phyloP scores from a whole-genome alignment of 257 asterid species.

The Nicotiana paniculata region DNA sequence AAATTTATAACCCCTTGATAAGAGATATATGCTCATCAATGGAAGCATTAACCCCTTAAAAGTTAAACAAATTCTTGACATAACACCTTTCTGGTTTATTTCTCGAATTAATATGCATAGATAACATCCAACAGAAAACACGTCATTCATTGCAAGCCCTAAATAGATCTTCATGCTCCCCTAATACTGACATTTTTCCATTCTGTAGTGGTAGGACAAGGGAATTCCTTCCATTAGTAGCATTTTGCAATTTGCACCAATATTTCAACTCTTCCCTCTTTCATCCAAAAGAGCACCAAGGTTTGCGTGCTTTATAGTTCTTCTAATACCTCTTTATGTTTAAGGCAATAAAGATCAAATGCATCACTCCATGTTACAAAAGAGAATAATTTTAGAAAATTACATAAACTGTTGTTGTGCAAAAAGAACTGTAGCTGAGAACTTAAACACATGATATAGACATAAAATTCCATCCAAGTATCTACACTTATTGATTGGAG shows the following conservation, averaged over 20 bases:
- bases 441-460: no score
- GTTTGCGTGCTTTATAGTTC: not conserved
- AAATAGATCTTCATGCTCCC: slow-evolving; percentile 53
- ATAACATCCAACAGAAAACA: not conserved
- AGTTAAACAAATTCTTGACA: not conserved
- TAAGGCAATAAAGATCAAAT: not conserved
- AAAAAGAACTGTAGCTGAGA: no score
- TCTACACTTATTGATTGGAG: not conserved
- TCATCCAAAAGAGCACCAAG: not conserved
- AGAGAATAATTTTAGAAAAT: not conserved
- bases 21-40: not conserved
- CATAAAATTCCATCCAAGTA: not conserved
- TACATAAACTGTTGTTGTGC: not conserved
- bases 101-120: not conserved
- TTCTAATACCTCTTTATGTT: not conserved
- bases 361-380: not conserved
- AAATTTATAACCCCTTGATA: not conserved
- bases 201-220: not conserved
- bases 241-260: not conserved
- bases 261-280: not conserved
- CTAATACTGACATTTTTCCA: slow-evolving; percentile 10
- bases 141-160: slow-evolving; percentile 3
- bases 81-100: not conserved
- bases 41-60: not conserved
- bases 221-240: not conserved